Base-by-base conservation (phyloP, 495 filamentous ascomycete genomes). In the Hypoxylon fragiforme region DNA sequence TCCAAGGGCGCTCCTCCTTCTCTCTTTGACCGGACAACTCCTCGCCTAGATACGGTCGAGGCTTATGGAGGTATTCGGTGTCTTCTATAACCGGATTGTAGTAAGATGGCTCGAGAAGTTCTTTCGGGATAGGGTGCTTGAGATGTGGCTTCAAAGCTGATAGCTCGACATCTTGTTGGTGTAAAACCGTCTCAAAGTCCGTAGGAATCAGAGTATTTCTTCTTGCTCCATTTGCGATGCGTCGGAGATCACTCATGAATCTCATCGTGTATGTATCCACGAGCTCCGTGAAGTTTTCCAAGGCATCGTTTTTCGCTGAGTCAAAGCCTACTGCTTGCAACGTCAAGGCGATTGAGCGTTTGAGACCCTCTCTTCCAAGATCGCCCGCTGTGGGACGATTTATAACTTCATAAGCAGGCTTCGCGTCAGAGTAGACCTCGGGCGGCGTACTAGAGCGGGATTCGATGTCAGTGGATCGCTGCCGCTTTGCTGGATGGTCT, bases 281-380 rank as follows among this genome's bases (percentile, higher is more conserved):
- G 38, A 62, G 46, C 11, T 62, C 40, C 0, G 69, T 68, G 19
- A 77, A 77, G 49, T 64, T 68, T 54, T 77, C 75, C 35, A 79
- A 51, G 2, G 75, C 75, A 7, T 74, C 72, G 7, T 66, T 62
- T 9, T 54, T 61, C 7, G 73, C 66, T 13, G 60, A 41, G 11
- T 74, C 70, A 41, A 76, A 79, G 20, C 76, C 76, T 3, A 74
- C 67, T 15, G 72, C 64, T 16, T 71, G 42, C 47, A 79, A 47
- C 3, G 62, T 63, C 28, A 77, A 37, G 0, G 60, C 67, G 30
- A 79, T 69, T 39, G 70, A 66, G 24, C 74, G 68, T 18, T 65
- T 67, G 24, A 79, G 36, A 2, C 69, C 73, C 14, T 57, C 57
- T 24, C 67, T 69, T 2, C 73, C 73, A 40, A 72, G 35, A 26